These are phyloP conservation scores for Aspergillus panamensis DNA, from an alignment of 495 filamentous ascomycete species.

Conservation along the genomic window DNA sequence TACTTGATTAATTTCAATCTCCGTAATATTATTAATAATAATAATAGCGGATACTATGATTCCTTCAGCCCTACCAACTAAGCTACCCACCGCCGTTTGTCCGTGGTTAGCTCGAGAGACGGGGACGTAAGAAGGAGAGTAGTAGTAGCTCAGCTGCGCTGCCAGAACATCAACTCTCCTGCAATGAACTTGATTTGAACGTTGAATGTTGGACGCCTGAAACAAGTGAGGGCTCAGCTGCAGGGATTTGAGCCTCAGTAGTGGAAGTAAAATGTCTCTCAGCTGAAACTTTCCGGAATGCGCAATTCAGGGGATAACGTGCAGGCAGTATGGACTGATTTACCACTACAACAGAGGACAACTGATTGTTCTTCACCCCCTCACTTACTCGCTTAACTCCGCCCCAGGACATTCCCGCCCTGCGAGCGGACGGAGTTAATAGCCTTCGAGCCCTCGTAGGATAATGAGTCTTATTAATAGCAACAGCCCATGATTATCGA, in stretches of 20 bases:
- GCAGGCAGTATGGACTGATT: not conserved
- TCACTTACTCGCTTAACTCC: not conserved
- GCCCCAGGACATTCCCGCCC: not conserved
- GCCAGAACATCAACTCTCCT: too few species aligned
- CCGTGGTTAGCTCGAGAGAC: not conserved
- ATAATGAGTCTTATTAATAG: conserved; percentile 10
- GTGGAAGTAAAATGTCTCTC: not conserved
- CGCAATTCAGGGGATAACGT: conserved; percentile 2
- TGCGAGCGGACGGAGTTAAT: not conserved
- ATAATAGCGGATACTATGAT: not conserved
- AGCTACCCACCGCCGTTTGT: not conserved
- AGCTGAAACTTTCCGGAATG: conserved; percentile 8
- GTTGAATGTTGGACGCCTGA: not conserved
- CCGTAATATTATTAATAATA: not conserved
- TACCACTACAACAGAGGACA: conserved; percentile 1
- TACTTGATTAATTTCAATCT: not conserved
- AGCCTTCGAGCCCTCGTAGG: not conserved
- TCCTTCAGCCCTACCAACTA: not conserved
- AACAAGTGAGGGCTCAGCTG: conserved; percentile 1
- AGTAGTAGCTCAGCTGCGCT: too few species aligned
- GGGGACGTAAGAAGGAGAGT: not conserved
- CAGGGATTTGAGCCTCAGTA: conserved; percentile 9
- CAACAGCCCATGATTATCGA: conserved; percentile 1
- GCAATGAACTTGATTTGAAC: too few species aligned
- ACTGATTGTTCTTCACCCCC: not conserved